Percentiles rank a stretch among this genome's conserved stretches.
phyloP scores from a whole-genome alignment of 768 basidiomycete genomes.

The Lanmaoa pseudosensibilis region DNA sequence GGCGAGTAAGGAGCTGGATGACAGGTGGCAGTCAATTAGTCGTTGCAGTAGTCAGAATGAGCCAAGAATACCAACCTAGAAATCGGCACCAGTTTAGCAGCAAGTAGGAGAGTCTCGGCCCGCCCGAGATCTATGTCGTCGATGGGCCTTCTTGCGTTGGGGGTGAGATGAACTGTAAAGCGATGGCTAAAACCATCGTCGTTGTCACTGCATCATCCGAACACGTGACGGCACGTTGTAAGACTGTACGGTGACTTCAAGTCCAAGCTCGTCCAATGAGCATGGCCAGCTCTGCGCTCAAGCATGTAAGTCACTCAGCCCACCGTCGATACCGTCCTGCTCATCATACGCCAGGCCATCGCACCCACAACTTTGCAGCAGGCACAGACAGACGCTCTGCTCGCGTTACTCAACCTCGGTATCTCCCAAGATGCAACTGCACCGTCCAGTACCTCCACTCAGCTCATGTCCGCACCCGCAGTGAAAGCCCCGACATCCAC shows the following conservation, averaged over 20 bases:
- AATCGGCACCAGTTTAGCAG: background rate
- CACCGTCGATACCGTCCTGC: background rate
- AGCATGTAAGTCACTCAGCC: conserved; percentile 38
- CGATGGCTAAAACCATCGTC: too few relatives aligned
- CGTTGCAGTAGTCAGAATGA: background rate
- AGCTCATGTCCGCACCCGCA: conserved; percentile 36
- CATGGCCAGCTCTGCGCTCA: conserved; percentile 48
- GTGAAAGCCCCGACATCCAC: conserved; percentile 52
- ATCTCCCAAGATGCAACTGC: conserved; percentile 37
- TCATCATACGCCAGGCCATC: conserved; percentile 39
- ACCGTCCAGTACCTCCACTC: conserved; percentile 4
- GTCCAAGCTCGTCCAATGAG: conserved; percentile 1
- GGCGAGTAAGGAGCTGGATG: background rate
- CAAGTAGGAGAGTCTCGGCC: background rate
- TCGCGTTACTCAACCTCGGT: conserved; percentile 86
- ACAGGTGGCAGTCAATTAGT: background rate
- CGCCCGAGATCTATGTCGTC: too few relatives aligned
- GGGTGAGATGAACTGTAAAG: too few relatives aligned
- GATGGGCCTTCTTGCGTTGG: too few relatives aligned
- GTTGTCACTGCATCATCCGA: too few relatives aligned
- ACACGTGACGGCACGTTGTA: conserved; percentile 18
- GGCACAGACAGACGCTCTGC: conserved; percentile 81
- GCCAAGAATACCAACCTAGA: background rate
- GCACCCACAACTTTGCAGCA: conserved; percentile 73
- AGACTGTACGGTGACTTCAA: background rate